These are phyloP conservation scores for Suillus americanus DNA, from an alignment of 768 basidiomycete species.

Conservation along the genomic window DNA sequence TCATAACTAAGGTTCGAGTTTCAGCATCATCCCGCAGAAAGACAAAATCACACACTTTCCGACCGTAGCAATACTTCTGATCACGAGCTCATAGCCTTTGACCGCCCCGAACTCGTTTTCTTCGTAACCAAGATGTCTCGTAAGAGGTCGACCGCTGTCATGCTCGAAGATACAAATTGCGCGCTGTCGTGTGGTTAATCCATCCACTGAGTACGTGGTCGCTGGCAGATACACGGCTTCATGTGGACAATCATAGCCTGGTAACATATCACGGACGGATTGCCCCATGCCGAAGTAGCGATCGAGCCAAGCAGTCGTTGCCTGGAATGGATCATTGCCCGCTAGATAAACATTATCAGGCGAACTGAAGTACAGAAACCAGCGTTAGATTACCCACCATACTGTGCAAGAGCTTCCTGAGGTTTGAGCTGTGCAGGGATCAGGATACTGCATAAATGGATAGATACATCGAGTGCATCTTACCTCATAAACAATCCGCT, in stretches of 20 bases:
- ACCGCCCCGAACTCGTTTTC: constrained; percentile 60
- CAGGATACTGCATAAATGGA: background rate
- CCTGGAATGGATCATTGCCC: constrained; percentile 62
- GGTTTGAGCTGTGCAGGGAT: constrained; percentile 43
- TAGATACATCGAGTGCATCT: background rate
- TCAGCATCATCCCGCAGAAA: background rate
- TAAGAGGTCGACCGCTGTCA: constrained; percentile 56
- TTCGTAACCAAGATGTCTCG: constrained; percentile 53
- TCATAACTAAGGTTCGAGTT: constrained; percentile 44
- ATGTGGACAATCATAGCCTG: constrained; percentile 65
- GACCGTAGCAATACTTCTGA: constrained; percentile 58
- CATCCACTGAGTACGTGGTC: constrained; percentile 47
- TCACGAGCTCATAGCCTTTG: constrained; percentile 57
- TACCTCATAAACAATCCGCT: constrained; percentile 63
- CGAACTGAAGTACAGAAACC: background rate
- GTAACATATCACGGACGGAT: constrained; percentile 58
- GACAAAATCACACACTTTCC: constrained; percentile 50
- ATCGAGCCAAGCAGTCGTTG: constrained; percentile 62
- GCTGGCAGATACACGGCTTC: constrained; percentile 62
- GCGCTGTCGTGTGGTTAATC: constrained; percentile 44
- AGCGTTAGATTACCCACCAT: constrained; percentile 35
- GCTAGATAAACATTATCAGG: constrained; percentile 30
- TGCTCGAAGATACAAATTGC: constrained; percentile 68
- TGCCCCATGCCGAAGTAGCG: constrained; percentile 64
- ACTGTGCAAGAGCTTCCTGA: constrained; percentile 64